Evolutionary conservation across 306 rosid species (phyloP), one percentile per base, ranked within the genome.

Genomic region (Acmispon strigosus): DNA sequence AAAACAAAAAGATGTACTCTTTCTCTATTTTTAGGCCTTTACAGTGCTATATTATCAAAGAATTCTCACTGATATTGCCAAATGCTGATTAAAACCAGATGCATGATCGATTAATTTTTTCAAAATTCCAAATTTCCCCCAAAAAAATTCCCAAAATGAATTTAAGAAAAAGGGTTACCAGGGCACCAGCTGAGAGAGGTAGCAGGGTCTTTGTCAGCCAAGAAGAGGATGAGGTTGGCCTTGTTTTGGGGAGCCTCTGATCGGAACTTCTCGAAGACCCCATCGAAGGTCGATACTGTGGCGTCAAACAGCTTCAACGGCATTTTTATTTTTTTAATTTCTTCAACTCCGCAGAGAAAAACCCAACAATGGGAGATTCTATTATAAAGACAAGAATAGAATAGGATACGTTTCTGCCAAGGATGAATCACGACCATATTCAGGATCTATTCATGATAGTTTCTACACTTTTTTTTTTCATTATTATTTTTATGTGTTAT

Each of bases 151-250:
- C 13, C 1, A 1, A 22, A 22, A 32, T 32, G 8, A 32, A 32
- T 27, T 27, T 2, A 4, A 27, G 32, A 27, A 3, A 27, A 27
- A 27, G 32, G 32, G 32, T 27, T 10, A 89, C 98, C 96, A 39
- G 98, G 96, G 75, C 96, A 93, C 93, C 98, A 90, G 82, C 98
- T 87, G 70, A 77, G 90, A 83, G 88, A 84, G 65, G 98, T 93
- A 15, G 87, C 76, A 66, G 97, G 96, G 47, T 90, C 94, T 2
- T 78, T 88, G 73, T 90, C 97, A 18, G 96, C 98, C 80, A 93
- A 54, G 83, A 93, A 93, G 74, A 88, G 90, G 69, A 90, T 80
- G 70, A 93, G 72, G 55, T 88, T 93, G 69, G 86, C 90, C 55
- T 77, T 86, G 78, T 81, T 68, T 2, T 81, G 70, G 0, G 88